Evolutionary conservation across 2,329 filamentous ascomycete genomes (phyloP).

Genomic region (Fusarium albidum): DNA sequence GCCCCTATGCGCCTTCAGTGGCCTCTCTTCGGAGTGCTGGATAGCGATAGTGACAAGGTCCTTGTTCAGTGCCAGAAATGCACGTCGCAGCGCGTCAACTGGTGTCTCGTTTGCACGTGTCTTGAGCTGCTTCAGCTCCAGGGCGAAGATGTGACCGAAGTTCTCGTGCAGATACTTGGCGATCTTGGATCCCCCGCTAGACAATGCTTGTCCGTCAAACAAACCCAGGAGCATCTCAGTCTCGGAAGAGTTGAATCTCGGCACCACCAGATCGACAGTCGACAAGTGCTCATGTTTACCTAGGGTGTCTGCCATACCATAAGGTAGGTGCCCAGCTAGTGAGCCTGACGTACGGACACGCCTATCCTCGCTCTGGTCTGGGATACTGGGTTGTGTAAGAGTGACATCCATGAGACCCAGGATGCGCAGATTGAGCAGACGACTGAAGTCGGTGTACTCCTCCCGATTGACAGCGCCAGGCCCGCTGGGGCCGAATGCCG

Average conservation of each 20-base stretch:
- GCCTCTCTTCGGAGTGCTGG: constrained; percentile 79
- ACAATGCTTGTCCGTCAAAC: constrained; percentile 93
- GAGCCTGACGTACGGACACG: constrained; percentile 98
- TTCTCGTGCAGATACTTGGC: constrained; percentile 97
- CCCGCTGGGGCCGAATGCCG: constrained; percentile 56
- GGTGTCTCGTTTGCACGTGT: constrained; percentile 75
- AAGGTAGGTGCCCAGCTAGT: constrained; percentile 86
- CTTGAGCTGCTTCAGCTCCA: constrained; percentile 80
- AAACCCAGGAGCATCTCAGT: constrained; percentile 91
- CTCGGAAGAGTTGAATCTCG: constrained; percentile 87
- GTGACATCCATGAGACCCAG: constrained; percentile 98
- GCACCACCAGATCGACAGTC: constrained; percentile 94
- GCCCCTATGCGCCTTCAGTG: constrained; percentile 71
- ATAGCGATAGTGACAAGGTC: constrained; percentile 87
- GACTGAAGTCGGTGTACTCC: constrained; percentile 86
- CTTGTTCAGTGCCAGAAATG: constrained; percentile 92
- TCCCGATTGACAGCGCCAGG: constrained; percentile 65
- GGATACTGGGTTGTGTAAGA: constrained; percentile 89
- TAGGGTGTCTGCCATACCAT: constrained; percentile 96
- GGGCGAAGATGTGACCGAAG: constrained; percentile 83
- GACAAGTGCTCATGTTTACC: constrained; percentile 94
- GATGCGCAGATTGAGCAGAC: constrained; percentile 82
- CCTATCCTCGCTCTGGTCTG: constrained; percentile 93
- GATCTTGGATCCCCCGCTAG: constrained; percentile 90
- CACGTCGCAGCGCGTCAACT: constrained; percentile 81